Conservation (phyloP, 805 yeast species). For the Ogataea naganishii region DNA sequence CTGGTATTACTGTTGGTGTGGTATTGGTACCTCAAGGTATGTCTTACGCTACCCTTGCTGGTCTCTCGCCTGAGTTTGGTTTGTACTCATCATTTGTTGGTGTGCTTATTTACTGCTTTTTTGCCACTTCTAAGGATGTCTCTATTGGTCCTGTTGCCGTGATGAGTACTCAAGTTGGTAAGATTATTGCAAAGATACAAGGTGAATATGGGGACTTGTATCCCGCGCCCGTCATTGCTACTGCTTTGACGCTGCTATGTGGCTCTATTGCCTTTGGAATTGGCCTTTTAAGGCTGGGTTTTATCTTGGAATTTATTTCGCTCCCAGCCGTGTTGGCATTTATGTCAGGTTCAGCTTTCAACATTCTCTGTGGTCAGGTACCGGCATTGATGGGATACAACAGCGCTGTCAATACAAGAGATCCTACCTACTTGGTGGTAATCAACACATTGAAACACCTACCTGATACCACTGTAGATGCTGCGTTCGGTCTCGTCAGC, state of each 20-base stretch:
- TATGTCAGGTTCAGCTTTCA: slow-evolving; percentile 91
- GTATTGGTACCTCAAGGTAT: slow-evolving; percentile 92
- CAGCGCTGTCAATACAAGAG: slow-evolving; percentile 61
- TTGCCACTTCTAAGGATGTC: slow-evolving; percentile 93
- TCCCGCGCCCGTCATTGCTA: slow-evolving; percentile 70
- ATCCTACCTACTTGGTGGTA: slow-evolving; percentile 59
- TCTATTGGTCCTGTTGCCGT: slow-evolving; percentile 97
- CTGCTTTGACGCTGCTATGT: slow-evolving; percentile 69
- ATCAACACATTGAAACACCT: slow-evolving; percentile 66
- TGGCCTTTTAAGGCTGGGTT: slow-evolving; percentile 79
- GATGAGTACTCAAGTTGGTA: slow-evolving; percentile 81
- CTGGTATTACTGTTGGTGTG: slow-evolving; percentile 90
- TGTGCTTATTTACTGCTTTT: slow-evolving; percentile 77
- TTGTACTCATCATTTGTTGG: slow-evolving; percentile 89
- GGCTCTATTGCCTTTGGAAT: slow-evolving; percentile 80
- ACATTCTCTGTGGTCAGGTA: slow-evolving; percentile 75
- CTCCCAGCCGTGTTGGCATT: slow-evolving; percentile 90
- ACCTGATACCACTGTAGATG: slow-evolving; percentile 62
- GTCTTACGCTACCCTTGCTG: slow-evolving; percentile 90
- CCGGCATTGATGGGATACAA: slow-evolving; percentile 78
- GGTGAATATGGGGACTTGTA: slow-evolving; percentile 26
- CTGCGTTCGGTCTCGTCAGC: slow-evolving; percentile 81
- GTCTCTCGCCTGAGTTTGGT: slow-evolving; percentile 75
- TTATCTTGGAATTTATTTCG: slow-evolving; percentile 81
- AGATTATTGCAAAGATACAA: slow-evolving; percentile 61